Evolutionary conservation across 148 eudicot species (phyloP), one percentile per base, ranked within the genome.

Genomic region (Selenicereus undatus): DNA sequence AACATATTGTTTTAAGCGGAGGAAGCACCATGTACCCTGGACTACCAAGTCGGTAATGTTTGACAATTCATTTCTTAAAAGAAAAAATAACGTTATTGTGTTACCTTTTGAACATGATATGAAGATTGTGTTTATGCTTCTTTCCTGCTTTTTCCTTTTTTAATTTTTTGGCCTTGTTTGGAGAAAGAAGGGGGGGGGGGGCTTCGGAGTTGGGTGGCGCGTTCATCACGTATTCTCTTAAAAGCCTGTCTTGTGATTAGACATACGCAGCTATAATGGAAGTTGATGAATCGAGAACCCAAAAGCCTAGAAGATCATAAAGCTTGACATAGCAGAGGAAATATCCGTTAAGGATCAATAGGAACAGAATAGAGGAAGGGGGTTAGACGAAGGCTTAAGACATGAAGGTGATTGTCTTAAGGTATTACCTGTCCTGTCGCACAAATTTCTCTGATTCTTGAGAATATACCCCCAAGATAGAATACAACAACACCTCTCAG

Each of bases 21-120:
- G 99, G 99, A 75, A 95, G 99, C 81, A 93, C 99, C 48, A 95
- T 95, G 97, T 95, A 93, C 86, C 99, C 99, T 79, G 99, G 99
- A 86, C 86, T 95, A 78, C 99, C 99, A 76, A 95, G 99, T 84
- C 91, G 99, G 99, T 95, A 93, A 87, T 80, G 54, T 69, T 81
- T 80, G 22, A 4, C 51, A 68, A 30, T 69, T 65, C 30, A 50
- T 74, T 73, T 51, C 21, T 29, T 48, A 11, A 5, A 0, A 14
- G 24, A 27, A 18, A 29, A 52, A 27, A 14, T 66, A 27, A 29
- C 14, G 4, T 66, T 5, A 10, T 13, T 8, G 35, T 66, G 32
- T 66, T 66, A 27, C 2, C 4, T 26, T n/a, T 66, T 66, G 32
- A 13, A 26, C 32, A 32, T 32, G 35, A 11, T 27, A 11, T 66